Percentiles rank a stretch among this genome's conserved stretches.
Conservation (phyloP, 495 filamentous ascomycete genomes). For the Penicillium subrubescens region DNA sequence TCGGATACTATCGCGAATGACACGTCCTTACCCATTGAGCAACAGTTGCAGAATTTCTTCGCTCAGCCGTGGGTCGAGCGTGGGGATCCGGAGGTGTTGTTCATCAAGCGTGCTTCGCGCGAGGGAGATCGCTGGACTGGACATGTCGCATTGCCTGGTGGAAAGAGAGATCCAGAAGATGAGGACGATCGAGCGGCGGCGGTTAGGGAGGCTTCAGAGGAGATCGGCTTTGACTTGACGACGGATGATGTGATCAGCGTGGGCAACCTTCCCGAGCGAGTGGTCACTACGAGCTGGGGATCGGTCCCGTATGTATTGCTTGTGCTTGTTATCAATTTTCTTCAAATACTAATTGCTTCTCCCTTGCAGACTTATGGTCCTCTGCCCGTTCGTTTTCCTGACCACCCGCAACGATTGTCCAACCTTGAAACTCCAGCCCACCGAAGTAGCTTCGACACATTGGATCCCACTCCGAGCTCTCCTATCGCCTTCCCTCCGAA, state of each 20-base stretch:
- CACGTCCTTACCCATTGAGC: conserved; percentile 33
- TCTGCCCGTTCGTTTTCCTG: conserved; percentile 76
- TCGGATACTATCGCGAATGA: conserved; percentile 23
- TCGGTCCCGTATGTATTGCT: conserved; percentile 60
- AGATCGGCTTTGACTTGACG: conserved; percentile 68
- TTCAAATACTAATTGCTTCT: conserved; percentile 11
- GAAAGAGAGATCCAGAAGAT: conserved; percentile 71
- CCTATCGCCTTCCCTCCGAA: conserved; percentile 62
- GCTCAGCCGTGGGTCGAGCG: conserved; percentile 68
- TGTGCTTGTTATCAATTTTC: not conserved
- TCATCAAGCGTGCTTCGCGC: conserved; percentile 75
- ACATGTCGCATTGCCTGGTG: conserved; percentile 76
- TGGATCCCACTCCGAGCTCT: conserved; percentile 74
- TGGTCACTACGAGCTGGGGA: conserved; percentile 74
- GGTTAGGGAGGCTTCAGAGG: conserved; percentile 69
- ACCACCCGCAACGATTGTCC: conserved; percentile 59
- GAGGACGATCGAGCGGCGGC: conserved; percentile 64
- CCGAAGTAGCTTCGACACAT: conserved; percentile 74
- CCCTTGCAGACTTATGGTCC: conserved; percentile 65
- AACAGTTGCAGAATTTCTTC: conserved; percentile 64
- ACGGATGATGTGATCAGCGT: conserved; percentile 56
- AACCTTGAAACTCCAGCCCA: conserved; percentile 64
- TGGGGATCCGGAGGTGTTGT: conserved; percentile 74
- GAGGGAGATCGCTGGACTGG: conserved; percentile 75
- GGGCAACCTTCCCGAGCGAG: conserved; percentile 71